These are phyloP conservation scores for Mortierella sp. DNA, from an alignment of 371 early-diverging fungal species.

Conservation along the genomic window DNA sequence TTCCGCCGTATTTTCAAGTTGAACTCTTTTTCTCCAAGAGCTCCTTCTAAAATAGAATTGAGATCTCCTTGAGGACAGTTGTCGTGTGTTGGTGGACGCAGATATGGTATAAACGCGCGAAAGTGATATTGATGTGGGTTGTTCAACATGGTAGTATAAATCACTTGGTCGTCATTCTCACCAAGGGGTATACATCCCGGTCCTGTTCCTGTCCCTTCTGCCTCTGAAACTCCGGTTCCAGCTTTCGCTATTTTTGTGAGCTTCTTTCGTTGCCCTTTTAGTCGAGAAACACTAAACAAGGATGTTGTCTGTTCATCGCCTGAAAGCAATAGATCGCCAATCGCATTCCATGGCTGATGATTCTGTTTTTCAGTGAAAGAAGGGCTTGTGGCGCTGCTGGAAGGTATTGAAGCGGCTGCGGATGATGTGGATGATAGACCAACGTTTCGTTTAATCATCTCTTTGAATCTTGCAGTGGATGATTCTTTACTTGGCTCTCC, in stretches of 20 bases:
- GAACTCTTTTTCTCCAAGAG: neutral
- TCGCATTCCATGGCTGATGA: slow-evolving; percentile 12
- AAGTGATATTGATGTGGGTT: slow-evolving; percentile 26
- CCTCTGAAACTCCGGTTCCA: neutral
- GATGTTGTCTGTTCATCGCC: slow-evolving; percentile 16
- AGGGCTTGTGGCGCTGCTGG: neutral
- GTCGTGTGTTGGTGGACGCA: neutral
- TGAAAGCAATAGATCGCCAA: slow-evolving; percentile 6
- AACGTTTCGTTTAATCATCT: slow-evolving; percentile 47
- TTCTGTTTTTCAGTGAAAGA: neutral
- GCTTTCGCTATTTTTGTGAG: neutral
- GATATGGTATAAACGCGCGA: slow-evolving; percentile 14
- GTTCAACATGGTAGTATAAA: neutral
- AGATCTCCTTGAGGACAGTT: neutral
- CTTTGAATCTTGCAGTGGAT: slow-evolving; percentile 36
- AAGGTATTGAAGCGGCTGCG: neutral
- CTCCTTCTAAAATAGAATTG: neutral
- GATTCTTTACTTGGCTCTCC: slow-evolving; percentile 24
- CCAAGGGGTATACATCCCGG: neutral
- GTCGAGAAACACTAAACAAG: slow-evolving; percentile 24
- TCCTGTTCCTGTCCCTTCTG: neutral
- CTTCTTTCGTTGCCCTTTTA: slow-evolving; percentile 21
- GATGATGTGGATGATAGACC: slow-evolving; percentile 26
- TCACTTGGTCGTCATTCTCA: neutral
- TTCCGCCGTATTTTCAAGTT: neutral